These are phyloP conservation scores for Kluyveromyces sp. DNA, from an alignment of 1,139 yeast genomes.

Conservation along the genomic window DNA sequence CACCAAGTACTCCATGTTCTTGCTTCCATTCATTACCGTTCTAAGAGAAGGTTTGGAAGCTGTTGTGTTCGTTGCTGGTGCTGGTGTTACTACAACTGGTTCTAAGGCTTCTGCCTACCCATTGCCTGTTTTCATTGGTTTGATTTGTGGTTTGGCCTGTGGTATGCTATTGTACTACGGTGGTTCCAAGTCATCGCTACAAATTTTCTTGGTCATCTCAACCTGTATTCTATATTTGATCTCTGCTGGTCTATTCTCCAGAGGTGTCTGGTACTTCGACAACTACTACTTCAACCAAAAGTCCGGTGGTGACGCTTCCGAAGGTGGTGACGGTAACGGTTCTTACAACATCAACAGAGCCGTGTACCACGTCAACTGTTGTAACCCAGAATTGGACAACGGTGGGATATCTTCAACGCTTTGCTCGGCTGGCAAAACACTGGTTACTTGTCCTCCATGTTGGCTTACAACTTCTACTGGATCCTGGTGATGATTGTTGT, in stretches of 20 bases:
- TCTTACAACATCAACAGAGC: slow-evolving; percentile 67
- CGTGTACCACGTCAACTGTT: slow-evolving; percentile 93
- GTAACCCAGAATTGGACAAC: slow-evolving; percentile 79
- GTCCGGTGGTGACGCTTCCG: slow-evolving; percentile 87
- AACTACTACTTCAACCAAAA: slow-evolving; percentile 49
- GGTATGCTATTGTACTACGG: slow-evolving; percentile 67
- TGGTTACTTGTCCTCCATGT: slow-evolving; percentile 82
- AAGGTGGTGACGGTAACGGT: slow-evolving; percentile 87
- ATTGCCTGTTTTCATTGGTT: slow-evolving; percentile 70
- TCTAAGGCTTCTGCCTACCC: slow-evolving; percentile 67
- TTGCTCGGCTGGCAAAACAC: slow-evolving; percentile 86
- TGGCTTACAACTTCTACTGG: slow-evolving; percentile 84
- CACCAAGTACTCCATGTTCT: slow-evolving; percentile 68
- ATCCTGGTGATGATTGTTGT: slow-evolving; percentile 47
- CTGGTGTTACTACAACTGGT: slow-evolving; percentile 50
- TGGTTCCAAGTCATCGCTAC: slow-evolving; percentile 68
- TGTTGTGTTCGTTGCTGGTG: slow-evolving; percentile 85
- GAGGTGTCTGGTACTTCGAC: slow-evolving; percentile 86
- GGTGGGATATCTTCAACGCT: slow-evolving; percentile 92
- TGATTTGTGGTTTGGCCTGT: slow-evolving; percentile 60
- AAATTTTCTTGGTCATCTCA: slow-evolving; percentile 69
- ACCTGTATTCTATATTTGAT: slow-evolving; percentile 78
- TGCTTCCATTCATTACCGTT: slow-evolving; percentile 75
- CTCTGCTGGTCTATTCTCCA: slow-evolving; percentile 80
- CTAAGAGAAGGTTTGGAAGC: slow-evolving; percentile 90